Percentiles rank a stretch among this genome's conserved stretches.
phyloP scores from a whole-genome alignment of 495 filamentous ascomycete species.

The Penicillium tannophilum region DNA sequence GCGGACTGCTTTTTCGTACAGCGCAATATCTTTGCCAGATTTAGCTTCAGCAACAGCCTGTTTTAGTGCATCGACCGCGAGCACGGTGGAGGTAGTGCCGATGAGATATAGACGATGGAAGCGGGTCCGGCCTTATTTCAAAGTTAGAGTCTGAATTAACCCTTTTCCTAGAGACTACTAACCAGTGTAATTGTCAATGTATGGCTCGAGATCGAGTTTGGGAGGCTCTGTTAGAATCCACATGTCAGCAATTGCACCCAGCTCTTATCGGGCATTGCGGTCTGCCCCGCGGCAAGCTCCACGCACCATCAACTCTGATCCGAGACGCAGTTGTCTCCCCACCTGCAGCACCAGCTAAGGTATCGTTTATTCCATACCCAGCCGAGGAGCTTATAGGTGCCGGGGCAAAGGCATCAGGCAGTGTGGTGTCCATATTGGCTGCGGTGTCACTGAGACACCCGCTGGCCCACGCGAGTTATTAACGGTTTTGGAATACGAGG shows the following conservation, averaged over 20 bases:
- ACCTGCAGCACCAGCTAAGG: background rate
- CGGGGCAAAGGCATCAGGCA: conserved; percentile 33
- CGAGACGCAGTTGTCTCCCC: background rate
- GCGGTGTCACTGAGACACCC: conserved; percentile 11
- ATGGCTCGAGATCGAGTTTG: conserved; percentile 90
- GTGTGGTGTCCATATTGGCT: conserved; percentile 28
- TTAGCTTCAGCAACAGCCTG: conserved; percentile 77
- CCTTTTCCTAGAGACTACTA: conserved; percentile 3
- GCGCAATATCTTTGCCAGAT: conserved; percentile 67
- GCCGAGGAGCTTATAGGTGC: conserved; percentile 15
- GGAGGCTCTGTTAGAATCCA: conserved; percentile 62
- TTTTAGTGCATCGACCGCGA: conserved; percentile 80
- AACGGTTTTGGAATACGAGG: background rate
- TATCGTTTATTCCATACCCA: background rate
- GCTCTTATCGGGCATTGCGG: conserved; percentile 5
- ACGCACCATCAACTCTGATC: conserved; percentile 38
- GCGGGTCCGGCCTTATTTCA: conserved; percentile 62
- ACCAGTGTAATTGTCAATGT: conserved; percentile 91
- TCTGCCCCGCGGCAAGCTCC: conserved; percentile 8
- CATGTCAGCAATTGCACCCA: conserved; percentile 3
- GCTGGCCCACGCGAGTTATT: background rate
- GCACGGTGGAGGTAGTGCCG: conserved; percentile 71
- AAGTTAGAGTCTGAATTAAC: background rate
- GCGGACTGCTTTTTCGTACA: conserved; percentile 71
- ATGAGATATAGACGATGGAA: conserved; percentile 82